Conservation (phyloP, 441 rosid species). For the Brassica hybrid region DNA sequence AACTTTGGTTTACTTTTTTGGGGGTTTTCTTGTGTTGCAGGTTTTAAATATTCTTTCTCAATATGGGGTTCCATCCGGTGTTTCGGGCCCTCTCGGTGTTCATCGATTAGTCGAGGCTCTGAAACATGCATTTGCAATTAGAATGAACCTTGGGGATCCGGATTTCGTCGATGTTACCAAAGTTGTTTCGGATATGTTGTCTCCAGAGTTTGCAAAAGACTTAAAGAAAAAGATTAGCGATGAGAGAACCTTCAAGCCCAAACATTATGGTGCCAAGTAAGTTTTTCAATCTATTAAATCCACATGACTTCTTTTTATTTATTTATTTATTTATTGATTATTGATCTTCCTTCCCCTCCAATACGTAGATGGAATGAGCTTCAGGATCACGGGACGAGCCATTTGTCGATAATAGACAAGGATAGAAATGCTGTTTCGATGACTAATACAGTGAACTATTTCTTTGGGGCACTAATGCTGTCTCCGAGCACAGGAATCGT, state of each 20-base stretch:
- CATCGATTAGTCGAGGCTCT: constrained; percentile 61
- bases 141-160: constrained; percentile 78
- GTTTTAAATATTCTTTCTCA: constrained; percentile 59
- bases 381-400: constrained; percentile 51
- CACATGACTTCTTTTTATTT: not conserved
- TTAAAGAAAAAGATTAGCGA: constrained; percentile 53
- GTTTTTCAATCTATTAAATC: not conserved
- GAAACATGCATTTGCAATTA: constrained; percentile 58
- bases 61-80: constrained; percentile 49
- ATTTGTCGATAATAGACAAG: constrained; percentile 51
- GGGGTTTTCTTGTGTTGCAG: constrained; percentile 42
- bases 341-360: not conserved
- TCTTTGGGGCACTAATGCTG: constrained; percentile 53
- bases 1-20: not conserved
- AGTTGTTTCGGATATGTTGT: constrained; percentile 58
- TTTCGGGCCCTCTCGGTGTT: constrained; percentile 52
- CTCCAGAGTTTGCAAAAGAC: constrained; percentile 50
- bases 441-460: constrained; percentile 51
- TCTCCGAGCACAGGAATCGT: constrained; percentile 57
- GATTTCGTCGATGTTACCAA: constrained; percentile 46
- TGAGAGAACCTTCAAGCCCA: constrained; percentile 51
- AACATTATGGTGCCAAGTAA: constrained; percentile 59
- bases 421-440: constrained; percentile 55
- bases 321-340: not conserved
- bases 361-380: constrained; percentile 52